Conservation (phyloP, 2,329 filamentous ascomycete species). For the Harringtonia aguacate region DNA sequence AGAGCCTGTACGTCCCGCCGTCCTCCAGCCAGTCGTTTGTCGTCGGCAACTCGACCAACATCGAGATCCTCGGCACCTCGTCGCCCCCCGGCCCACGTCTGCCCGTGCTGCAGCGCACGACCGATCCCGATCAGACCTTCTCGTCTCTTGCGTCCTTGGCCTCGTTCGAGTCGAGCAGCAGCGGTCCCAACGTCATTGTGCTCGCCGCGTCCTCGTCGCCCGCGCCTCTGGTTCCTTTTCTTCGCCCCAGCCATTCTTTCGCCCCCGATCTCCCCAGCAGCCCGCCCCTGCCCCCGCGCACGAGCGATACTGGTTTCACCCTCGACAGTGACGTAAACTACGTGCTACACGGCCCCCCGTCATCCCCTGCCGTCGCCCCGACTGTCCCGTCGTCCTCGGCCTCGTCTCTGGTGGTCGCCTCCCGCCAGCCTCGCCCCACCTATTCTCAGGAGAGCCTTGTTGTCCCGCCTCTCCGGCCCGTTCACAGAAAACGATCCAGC, state of each 20-base stretch:
- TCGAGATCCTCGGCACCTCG: slow-evolving; percentile 38
- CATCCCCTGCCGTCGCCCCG: slow-evolving; percentile 23
- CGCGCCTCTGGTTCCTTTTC: background rate
- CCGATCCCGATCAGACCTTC: slow-evolving; percentile 10
- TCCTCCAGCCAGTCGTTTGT: slow-evolving; percentile 29
- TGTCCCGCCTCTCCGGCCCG: slow-evolving; percentile 42
- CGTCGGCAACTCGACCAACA: slow-evolving; percentile 24
- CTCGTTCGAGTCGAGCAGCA: background rate
- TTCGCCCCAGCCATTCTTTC: background rate
- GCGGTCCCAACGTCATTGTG: slow-evolving; percentile 35
- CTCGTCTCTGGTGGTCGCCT: slow-evolving; percentile 22
- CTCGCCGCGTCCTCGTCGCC: slow-evolving; percentile 31
- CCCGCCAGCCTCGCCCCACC: slow-evolving; percentile 24
- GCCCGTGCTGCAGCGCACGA: slow-evolving; percentile 5
- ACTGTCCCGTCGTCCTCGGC: slow-evolving; percentile 15
- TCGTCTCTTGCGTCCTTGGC: slow-evolving; percentile 9
- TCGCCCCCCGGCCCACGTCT: slow-evolving; percentile 33
- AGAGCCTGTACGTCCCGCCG: slow-evolving; percentile 25
- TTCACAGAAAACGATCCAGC: slow-evolving; percentile 32
- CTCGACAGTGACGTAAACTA: slow-evolving; percentile 39
- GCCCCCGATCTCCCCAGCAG: slow-evolving; percentile 4
- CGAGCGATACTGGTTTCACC: slow-evolving; percentile 15
- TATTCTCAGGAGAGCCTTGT: slow-evolving; percentile 53
- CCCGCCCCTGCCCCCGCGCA: slow-evolving; percentile 8
- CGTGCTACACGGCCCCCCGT: slow-evolving; percentile 34